Evolutionary conservation across 116 monocot species (phyloP).

Genomic region (Trichopus zeylanicus): DNA sequence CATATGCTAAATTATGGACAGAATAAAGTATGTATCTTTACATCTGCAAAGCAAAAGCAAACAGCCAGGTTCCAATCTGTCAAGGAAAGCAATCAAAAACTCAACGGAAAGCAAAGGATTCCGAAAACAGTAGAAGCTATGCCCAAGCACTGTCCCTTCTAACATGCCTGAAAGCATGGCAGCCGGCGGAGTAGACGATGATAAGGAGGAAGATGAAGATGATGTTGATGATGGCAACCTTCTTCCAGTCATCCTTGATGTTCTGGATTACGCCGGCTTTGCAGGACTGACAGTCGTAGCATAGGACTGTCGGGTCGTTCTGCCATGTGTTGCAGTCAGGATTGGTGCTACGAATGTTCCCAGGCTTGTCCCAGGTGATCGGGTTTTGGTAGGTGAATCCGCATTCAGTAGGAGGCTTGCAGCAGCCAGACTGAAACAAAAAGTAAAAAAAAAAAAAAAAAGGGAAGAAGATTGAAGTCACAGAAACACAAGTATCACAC

Average conservation of each 20-base stretch:
- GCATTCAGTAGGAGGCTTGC: conserved; percentile 53
- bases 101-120: too few relatives aligned
- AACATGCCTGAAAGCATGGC: conserved; percentile 42
- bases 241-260: conserved; percentile 51
- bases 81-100: too few relatives aligned
- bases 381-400: conserved; percentile 25
- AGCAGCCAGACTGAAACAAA: conserved; percentile 53
- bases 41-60: too few relatives aligned
- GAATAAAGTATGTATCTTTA: too few relatives aligned
- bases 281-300: conserved; percentile 50
- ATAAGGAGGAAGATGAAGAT: conserved; percentile 31
- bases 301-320: conserved; percentile 21
- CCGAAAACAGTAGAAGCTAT: too few relatives aligned
- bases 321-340: conserved; percentile 34
- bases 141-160: conserved; percentile 21
- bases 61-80: too few relatives aligned
- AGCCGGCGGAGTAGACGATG: conserved; percentile 37
- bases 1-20: too few relatives aligned
- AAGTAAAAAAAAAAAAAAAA: background rate
- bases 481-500: too few relatives aligned
- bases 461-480: too few relatives aligned
- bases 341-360: conserved; percentile 3
- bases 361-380: conserved; percentile 29
- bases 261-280: conserved; percentile 43
- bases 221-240: conserved; percentile 40